These are phyloP conservation scores for Maudiozyma turicensis DNA, from an alignment of 805 yeast genomes.

Conservation along the genomic window DNA sequence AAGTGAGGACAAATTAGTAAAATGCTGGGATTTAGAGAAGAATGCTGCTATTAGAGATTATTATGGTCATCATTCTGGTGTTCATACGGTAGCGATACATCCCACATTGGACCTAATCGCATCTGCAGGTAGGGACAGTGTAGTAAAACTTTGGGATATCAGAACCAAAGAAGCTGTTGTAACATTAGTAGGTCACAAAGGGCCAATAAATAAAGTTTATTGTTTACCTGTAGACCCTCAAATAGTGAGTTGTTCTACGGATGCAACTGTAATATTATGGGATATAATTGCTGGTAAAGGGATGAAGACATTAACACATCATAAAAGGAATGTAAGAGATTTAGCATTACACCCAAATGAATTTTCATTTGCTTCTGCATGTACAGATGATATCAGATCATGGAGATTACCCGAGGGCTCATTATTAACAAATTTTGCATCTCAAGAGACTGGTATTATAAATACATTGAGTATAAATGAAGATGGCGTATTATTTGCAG, in stretches of 20 bases:
- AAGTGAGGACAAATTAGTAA: slow-evolving; percentile 84
- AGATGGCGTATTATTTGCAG: slow-evolving; percentile 61
- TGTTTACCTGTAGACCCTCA: slow-evolving; percentile 77
- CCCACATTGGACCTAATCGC: slow-evolving; percentile 76
- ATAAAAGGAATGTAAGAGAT: slow-evolving; percentile 70
- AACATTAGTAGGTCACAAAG: slow-evolving; percentile 73
- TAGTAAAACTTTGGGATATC: slow-evolving; percentile 89
- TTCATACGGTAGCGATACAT: slow-evolving; percentile 73
- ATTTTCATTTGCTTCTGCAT: slow-evolving; percentile 68
- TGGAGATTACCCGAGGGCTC: slow-evolving; percentile 78
- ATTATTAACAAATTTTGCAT: slow-evolving; percentile 48
- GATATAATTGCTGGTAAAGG: slow-evolving; percentile 72
- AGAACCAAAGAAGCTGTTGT: slow-evolving; percentile 66
- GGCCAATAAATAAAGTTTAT: slow-evolving; percentile 59
- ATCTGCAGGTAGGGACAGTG: slow-evolving; percentile 84
- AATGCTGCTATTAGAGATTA: slow-evolving; percentile 75
- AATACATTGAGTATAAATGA: slow-evolving; percentile 59
- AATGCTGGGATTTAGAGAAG: slow-evolving; percentile 93
- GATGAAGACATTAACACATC: slow-evolving; percentile 68
- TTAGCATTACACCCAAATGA: slow-evolving; percentile 60
- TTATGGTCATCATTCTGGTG: slow-evolving; percentile 90
- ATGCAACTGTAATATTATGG: slow-evolving; percentile 82
- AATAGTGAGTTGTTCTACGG: slow-evolving; percentile 72
- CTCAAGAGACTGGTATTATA: slow-evolving; percentile 36
- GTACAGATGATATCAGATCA: slow-evolving; percentile 71